Evolutionary conservation across 176 grass and related monocot species (phyloP).

Genomic region (Musa schizocarpa): DNA sequence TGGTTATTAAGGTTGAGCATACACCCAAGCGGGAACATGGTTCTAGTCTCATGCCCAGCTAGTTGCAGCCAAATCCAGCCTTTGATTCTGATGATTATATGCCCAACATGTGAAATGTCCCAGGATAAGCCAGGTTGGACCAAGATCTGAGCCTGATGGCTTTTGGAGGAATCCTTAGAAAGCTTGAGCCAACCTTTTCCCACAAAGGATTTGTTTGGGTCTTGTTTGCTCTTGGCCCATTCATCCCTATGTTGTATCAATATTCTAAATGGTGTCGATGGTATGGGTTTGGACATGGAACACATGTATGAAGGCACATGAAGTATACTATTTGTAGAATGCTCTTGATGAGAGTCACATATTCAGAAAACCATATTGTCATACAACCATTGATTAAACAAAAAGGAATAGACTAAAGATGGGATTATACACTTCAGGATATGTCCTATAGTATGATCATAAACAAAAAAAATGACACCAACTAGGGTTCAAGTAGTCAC

Average conservation of each 20-base stretch:
- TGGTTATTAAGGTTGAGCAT: background rate
- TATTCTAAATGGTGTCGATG: too few species aligned
- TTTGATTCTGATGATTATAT: background rate
- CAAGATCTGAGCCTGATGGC: background rate
- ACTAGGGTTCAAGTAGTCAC: too few species aligned
- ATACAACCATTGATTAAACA: too few species aligned
- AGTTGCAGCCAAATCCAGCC: background rate
- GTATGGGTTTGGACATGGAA: too few species aligned
- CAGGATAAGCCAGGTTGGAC: background rate
- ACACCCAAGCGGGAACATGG: background rate
- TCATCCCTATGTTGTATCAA: background rate
- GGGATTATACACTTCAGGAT: too few species aligned
- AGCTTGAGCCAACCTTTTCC: background rate
- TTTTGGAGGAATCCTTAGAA: background rate
- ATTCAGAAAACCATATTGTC: too few species aligned
- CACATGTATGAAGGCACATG: too few species aligned
- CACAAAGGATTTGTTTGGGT: background rate
- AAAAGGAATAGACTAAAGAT: too few species aligned
- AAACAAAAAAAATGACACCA: too few species aligned
- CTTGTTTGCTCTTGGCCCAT: background rate
- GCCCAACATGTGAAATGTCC: background rate
- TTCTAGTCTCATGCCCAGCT: background rate
- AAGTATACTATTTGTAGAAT: too few species aligned
- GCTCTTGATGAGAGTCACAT: too few species aligned
- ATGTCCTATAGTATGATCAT: too few species aligned